Conservation (phyloP, 345 rosid genomes). For the Linum usitatissimum region DNA sequence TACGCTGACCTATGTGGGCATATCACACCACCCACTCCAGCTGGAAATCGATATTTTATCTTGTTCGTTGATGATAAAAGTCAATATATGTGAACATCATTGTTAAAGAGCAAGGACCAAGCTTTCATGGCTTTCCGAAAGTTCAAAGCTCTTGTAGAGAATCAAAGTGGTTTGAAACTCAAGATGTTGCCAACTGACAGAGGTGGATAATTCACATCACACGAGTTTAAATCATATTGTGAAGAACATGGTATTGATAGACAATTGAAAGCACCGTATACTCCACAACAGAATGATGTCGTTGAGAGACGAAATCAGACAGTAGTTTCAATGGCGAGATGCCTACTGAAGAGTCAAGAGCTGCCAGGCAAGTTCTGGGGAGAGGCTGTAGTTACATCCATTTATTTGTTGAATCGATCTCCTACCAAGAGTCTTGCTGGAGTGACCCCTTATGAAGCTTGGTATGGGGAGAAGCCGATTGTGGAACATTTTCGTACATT, state of each 20-base stretch:
- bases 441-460: not conserved
- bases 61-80: conserved; percentile 2
- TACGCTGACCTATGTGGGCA: conserved; percentile 5
- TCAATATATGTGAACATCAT: not conserved
- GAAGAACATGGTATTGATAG: not conserved
- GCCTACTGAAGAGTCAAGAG: not conserved
- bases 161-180: not conserved
- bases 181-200: not conserved
- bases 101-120: not conserved
- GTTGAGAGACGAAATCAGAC: not conserved
- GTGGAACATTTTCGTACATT: not conserved
- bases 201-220: not conserved
- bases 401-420: not conserved
- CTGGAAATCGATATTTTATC: not conserved
- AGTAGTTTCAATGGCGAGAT: not conserved
- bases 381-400: not conserved
- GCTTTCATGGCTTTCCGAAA: not conserved
- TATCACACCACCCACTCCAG: not conserved
- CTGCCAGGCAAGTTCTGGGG: not conserved
- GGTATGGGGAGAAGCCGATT: not conserved
- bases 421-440: not conserved
- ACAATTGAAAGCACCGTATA: not conserved
- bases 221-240: not conserved
- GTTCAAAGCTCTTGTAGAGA: not conserved
- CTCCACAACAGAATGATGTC: not conserved